A percentile compares a stretch with the other conserved stretches of the same genome.
Conservation (phyloP, 108 stramenopile species). For the Nannochloropsis oceanica region DNA sequence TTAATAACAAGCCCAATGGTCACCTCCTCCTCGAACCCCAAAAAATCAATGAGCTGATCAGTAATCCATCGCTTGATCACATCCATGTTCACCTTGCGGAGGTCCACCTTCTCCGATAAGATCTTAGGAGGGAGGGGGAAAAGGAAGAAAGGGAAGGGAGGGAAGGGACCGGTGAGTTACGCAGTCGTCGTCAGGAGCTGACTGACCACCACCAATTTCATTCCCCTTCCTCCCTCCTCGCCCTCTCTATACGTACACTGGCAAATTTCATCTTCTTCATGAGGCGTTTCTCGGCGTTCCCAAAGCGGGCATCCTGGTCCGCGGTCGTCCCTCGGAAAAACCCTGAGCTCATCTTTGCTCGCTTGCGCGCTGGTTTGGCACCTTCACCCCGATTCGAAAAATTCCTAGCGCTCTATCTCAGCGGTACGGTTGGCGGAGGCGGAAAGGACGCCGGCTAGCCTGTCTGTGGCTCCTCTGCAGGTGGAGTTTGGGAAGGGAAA, state of each 20-base stretch:
- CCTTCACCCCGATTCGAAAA: too few relatives aligned
- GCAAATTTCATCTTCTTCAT: constrained; percentile 27
- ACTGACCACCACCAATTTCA: neutral
- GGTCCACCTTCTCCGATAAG: constrained; percentile 17
- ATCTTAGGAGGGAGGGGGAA: neutral
- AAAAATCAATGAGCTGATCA: constrained; percentile 28
- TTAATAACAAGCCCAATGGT: constrained; percentile 13
- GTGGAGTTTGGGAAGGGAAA: too few relatives aligned
- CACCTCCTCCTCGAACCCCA: constrained; percentile 45
- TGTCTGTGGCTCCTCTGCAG: too few relatives aligned
- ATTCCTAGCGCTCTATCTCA: too few relatives aligned
- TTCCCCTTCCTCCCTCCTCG: neutral
- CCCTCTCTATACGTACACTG: neutral
- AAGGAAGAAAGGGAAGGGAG: neutral
- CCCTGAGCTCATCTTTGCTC: constrained; percentile 6
- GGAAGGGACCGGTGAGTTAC: neutral
- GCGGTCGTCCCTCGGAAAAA: constrained; percentile 18
- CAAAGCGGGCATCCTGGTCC: constrained; percentile 35
- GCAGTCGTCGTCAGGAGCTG: neutral
- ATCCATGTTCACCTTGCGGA: constrained; percentile 39
- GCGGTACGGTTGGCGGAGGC: too few relatives aligned
- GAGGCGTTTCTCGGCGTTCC: constrained; percentile 33
- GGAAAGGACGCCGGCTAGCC: too few relatives aligned
- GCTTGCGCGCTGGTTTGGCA: neutral
- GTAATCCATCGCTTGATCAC: constrained; percentile 36